Percentiles rank a stretch among this genome's conserved stretches.
Evolutionary conservation across 257 asterid genomes (phyloP).

Genomic region (Ophiorrhiza pumila): DNA sequence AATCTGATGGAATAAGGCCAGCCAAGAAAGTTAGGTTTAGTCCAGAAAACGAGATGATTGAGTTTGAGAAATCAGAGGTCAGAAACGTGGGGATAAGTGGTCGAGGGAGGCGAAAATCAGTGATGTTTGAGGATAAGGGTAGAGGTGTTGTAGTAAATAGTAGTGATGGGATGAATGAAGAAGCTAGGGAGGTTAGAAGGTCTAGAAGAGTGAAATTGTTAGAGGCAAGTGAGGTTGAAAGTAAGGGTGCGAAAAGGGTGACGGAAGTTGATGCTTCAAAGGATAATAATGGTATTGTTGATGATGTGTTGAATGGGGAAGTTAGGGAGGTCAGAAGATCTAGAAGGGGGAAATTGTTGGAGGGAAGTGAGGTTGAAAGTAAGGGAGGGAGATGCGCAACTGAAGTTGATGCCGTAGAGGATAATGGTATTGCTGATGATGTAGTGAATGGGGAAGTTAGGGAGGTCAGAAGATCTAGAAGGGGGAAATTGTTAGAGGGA

Average conservation of each 20-base stretch:
- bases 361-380: constrained; percentile 21
- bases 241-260: constrained; percentile 27
- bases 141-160: constrained; percentile 19
- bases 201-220: constrained; percentile 26
- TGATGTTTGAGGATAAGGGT: constrained; percentile 10
- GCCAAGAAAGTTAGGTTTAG: constrained; percentile 31
- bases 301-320: constrained; percentile 13
- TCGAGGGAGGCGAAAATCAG: constrained; percentile 32
- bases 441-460: constrained; percentile 16
- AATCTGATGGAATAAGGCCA: constrained; percentile 18
- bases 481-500: constrained; percentile 28
- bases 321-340: constrained; percentile 35
- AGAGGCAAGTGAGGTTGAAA: constrained; percentile 23
- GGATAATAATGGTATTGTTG: neutral
- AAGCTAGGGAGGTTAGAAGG: constrained; percentile 34
- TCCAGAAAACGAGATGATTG: constrained; percentile 24
- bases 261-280: neutral
- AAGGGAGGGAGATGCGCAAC: neutral
- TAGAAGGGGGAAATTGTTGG: constrained; percentile 25
- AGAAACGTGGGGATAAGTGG: constrained; percentile 5
- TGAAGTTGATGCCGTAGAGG: neutral
- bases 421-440: neutral
- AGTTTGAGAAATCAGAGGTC: constrained; percentile 17
- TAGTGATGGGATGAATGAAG: constrained; percentile 18
- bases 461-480: constrained; percentile 35